Evolutionary conservation across 192 early-diverging fungal genomes (phyloP).

Genomic region (Coemansia sp.): DNA sequence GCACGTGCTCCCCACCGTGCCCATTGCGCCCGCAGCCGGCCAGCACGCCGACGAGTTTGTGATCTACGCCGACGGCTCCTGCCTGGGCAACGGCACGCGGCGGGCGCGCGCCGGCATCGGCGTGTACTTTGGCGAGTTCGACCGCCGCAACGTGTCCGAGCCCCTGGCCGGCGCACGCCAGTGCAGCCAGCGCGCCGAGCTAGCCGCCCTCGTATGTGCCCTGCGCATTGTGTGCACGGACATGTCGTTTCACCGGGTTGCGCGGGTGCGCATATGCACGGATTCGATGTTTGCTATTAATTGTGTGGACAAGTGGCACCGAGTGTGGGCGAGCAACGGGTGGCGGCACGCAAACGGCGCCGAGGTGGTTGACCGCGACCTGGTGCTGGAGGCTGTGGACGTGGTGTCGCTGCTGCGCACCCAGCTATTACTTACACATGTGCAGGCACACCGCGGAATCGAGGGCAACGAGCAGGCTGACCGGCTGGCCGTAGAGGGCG

Average conservation of each 20-base stretch:
- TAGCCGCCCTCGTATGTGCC: slow-evolving; percentile 17
- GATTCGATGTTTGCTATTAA: slow-evolving; percentile 12
- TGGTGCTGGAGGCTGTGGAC: slow-evolving; percentile 3
- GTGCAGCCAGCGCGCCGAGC: slow-evolving; percentile 21
- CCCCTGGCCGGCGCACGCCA: slow-evolving; percentile 17
- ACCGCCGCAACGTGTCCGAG: slow-evolving; percentile 49
- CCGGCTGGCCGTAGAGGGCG: slow-evolving; percentile 2
- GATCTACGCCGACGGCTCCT: slow-evolving; percentile 56
- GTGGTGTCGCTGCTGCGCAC: not conserved
- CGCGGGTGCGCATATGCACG: slow-evolving; percentile 3
- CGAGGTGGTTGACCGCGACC: slow-evolving; percentile 3
- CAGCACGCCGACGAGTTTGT: not conserved
- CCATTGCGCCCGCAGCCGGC: slow-evolving; percentile 3
- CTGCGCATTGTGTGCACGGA: not conserved
- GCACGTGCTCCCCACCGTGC: not conserved
- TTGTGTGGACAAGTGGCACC: slow-evolving; percentile 10
- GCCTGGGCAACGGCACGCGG: slow-evolving; percentile 48
- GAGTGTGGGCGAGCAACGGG: slow-evolving; percentile 10
- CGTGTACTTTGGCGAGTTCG: slow-evolving; percentile 53
- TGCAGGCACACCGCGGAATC: slow-evolving; percentile 3
- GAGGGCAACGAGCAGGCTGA: slow-evolving; percentile 12
- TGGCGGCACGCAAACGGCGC: slow-evolving; percentile 1
- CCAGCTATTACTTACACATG: slow-evolving; percentile 4
- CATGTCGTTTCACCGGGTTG: not conserved
- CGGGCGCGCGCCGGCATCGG: slow-evolving; percentile 55